Conservation (phyloP, 805 yeast species). For the Metschnikowia similis region DNA sequence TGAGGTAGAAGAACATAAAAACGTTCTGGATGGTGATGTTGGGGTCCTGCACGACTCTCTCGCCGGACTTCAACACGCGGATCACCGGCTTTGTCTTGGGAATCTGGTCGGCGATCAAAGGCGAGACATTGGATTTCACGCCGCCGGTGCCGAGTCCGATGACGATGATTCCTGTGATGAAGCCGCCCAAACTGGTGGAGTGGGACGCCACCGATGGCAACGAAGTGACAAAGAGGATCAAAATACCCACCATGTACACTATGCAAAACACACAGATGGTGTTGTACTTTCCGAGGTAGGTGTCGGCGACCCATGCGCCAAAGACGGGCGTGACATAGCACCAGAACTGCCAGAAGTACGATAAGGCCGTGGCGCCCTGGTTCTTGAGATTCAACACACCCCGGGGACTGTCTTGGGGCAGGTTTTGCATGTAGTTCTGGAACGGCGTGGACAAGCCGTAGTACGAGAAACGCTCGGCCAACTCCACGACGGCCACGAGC, state of each 20-base stretch:
- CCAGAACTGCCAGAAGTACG: conserved; percentile 77
- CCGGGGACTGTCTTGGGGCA: conserved; percentile 32
- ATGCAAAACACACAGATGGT: conserved; percentile 60
- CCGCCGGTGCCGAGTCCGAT: conserved; percentile 81
- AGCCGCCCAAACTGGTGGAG: conserved; percentile 60
- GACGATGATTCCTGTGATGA: conserved; percentile 49
- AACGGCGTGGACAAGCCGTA: conserved; percentile 75
- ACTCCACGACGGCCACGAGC: conserved; percentile 67
- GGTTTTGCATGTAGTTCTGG: conserved; percentile 71
- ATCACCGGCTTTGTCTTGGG: conserved; percentile 39
- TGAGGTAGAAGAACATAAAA: conserved; percentile 71
- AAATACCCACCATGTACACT: conserved; percentile 57
- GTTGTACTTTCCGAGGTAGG: conserved; percentile 66
- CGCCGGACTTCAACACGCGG: conserved; percentile 37
- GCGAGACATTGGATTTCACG: conserved; percentile 72
- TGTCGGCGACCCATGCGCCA: conserved; percentile 74
- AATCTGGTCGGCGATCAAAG: conserved; percentile 58
- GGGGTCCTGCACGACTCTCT: conserved; percentile 51
- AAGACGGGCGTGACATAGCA: conserved; percentile 75
- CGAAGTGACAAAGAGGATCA: conserved; percentile 65
- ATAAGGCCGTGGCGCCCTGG: conserved; percentile 64
- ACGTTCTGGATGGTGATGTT: conserved; percentile 67
- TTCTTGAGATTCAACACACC: conserved; percentile 62
- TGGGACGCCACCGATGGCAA: conserved; percentile 52
- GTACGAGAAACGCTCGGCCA: conserved; percentile 77